Conservation (phyloP, 2,329 filamentous ascomycete species). For the Neurospora sp. region DNA sequence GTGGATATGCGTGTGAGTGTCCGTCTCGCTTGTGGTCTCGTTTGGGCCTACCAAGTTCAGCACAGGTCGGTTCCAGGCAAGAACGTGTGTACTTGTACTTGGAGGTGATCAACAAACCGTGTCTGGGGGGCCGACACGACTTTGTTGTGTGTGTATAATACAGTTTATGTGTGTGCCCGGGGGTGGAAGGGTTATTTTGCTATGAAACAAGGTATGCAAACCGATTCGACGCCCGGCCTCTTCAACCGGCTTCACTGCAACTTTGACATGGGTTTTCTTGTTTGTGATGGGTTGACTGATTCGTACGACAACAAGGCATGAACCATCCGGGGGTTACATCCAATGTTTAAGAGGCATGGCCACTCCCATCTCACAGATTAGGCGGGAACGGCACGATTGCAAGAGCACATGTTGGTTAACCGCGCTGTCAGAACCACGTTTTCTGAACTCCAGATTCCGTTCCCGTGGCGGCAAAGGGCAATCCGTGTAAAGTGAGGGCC, state of each 20-base stretch:
- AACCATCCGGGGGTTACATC: neutral
- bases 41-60: neutral
- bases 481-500: neutral
- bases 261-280: neutral
- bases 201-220: neutral
- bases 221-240: neutral
- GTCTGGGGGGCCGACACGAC: neutral
- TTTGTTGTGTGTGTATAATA: neutral
- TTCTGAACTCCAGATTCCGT: neutral
- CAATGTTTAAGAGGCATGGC: neutral
- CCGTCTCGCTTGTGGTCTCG: neutral
- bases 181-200: neutral
- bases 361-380: neutral
- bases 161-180: neutral
- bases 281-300: neutral
- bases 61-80: neutral
- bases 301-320: neutral
- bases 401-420: neutral
- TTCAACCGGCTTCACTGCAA: neutral
- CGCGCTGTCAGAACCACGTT: neutral
- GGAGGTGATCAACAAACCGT: neutral
- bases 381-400: neutral
- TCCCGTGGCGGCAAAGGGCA: neutral
- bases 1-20: neutral
- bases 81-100: neutral